These are phyloP conservation scores for Boletus reticuloceps DNA, from an alignment of 768 basidiomycete genomes.

Conservation along the genomic window DNA sequence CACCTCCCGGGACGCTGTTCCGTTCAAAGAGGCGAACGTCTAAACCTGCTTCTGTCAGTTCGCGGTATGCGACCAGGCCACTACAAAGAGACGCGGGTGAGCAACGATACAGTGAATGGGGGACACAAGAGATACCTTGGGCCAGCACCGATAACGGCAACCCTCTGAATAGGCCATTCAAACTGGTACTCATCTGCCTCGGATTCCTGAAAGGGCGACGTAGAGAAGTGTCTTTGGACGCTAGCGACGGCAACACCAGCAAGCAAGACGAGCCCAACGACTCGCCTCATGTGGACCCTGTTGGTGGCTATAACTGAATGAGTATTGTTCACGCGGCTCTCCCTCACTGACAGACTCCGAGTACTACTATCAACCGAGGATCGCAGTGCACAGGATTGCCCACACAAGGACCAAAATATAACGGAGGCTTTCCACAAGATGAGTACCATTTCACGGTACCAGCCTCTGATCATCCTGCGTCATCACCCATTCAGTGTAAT, in stretches of 20 bases:
- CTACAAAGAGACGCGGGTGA: slow-evolving; percentile 2
- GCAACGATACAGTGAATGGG: neutral
- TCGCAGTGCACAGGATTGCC: too few species aligned
- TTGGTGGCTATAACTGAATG: too few species aligned
- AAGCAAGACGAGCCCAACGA: neutral
- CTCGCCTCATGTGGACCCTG: too few species aligned
- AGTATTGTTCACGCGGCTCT: too few species aligned
- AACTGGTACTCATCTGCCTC: slow-evolving; percentile 7
- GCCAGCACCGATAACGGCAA: slow-evolving; percentile 17
- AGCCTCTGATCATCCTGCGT: too few species aligned
- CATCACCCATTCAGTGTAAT: too few species aligned
- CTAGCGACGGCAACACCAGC: neutral
- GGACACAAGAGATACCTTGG: slow-evolving; percentile 3
- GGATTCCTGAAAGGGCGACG: neutral
- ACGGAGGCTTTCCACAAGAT: too few species aligned
- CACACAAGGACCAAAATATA: too few species aligned
- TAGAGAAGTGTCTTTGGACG: slow-evolving; percentile 1
- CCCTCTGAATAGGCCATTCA: slow-evolving; percentile 10
- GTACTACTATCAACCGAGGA: too few species aligned
- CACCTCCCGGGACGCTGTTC: slow-evolving; percentile 8
- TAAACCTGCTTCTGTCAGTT: slow-evolving; percentile 14
- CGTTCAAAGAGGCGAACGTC: slow-evolving; percentile 19
- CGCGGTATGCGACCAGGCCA: slow-evolving; percentile 10
- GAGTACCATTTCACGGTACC: too few species aligned
- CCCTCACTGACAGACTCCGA: too few species aligned